A percentile compares a stretch with the other conserved stretches of the same genome.
These are phyloP conservation scores for Pyrenochaeta sp. DNA, from an alignment of 2,329 filamentous ascomycete species.

Conservation along the genomic window DNA sequence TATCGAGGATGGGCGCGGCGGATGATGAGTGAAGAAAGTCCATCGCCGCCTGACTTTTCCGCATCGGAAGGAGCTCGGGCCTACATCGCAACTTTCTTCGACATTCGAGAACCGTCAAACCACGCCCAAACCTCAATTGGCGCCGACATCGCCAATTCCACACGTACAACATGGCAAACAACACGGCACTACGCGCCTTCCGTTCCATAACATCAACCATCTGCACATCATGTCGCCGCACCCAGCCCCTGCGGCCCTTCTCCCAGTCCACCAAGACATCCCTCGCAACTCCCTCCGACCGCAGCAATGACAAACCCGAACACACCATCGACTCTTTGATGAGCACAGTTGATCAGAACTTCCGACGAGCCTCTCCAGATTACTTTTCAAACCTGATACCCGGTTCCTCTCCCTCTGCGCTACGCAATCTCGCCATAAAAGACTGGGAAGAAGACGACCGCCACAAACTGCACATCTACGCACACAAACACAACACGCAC, in stretches of 20 bases:
- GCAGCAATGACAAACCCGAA: slow-evolving; percentile 13
- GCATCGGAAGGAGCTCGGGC: slow-evolving; percentile 34
- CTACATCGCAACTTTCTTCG: slow-evolving; percentile 33
- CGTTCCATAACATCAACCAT: slow-evolving; percentile 44
- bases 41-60: slow-evolving; percentile 33
- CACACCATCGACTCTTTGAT: slow-evolving; percentile 23
- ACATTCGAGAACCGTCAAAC: slow-evolving; percentile 18
- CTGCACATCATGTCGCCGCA: slow-evolving; percentile 51
- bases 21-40: slow-evolving; percentile 32
- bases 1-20: slow-evolving; percentile 26
- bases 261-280: slow-evolving; percentile 35
- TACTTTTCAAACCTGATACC: slow-evolving; percentile 33
- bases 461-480: slow-evolving; percentile 86
- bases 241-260: slow-evolving; percentile 43
- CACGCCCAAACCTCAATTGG: slow-evolving; percentile 22
- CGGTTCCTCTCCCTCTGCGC: slow-evolving; percentile 1
- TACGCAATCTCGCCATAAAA: slow-evolving; percentile 25
- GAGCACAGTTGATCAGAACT: slow-evolving; percentile 24
- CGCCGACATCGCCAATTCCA: slow-evolving; percentile 12
- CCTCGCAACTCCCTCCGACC: slow-evolving; percentile 16
- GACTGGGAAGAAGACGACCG: slow-evolving; percentile 61
- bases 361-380: slow-evolving; percentile 18
- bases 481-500: slow-evolving; percentile 94
- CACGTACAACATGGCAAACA: slow-evolving; percentile 32
- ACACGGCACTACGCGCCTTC: slow-evolving; percentile 37